These are phyloP conservation scores for Neurospora tetraspora DNA, from an alignment of 495 filamentous ascomycete species.

Conservation along the genomic window DNA sequence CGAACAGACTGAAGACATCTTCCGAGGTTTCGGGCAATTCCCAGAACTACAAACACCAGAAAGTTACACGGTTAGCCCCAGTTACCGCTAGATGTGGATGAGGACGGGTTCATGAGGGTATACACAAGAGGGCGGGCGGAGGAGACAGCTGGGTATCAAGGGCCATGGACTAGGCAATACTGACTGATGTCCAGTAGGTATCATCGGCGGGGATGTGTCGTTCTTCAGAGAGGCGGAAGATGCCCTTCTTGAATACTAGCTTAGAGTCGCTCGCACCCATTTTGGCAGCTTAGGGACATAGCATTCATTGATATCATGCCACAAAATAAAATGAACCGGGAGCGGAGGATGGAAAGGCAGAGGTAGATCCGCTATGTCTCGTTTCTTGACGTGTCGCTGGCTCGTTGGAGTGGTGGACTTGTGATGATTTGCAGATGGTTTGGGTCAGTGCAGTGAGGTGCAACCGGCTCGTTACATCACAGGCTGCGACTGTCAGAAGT, in stretches of 20 bases:
- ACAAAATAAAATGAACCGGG: neutral
- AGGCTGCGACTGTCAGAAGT: neutral
- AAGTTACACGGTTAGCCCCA: neutral
- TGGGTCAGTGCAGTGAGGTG: neutral
- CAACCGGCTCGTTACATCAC: slow-evolving; percentile 11
- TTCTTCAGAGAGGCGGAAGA: slow-evolving; percentile 92
- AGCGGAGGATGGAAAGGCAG: neutral
- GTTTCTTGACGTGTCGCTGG: neutral
- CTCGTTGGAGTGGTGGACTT: neutral
- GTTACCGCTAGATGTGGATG: slow-evolving; percentile 1
- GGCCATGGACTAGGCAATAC: slow-evolving; percentile 18
- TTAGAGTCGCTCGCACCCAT: slow-evolving; percentile 99
- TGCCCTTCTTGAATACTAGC: slow-evolving; percentile 97
- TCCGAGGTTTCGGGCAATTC: slow-evolving; percentile 92
- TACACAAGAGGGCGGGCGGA: neutral
- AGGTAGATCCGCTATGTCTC: neutral
- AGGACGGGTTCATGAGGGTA: neutral
- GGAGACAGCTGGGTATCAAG: neutral
- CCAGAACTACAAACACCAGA: slow-evolving; percentile 65
- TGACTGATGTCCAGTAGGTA: slow-evolving; percentile 85
- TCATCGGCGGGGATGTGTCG: slow-evolving; percentile 80
- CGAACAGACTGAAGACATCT: slow-evolving; percentile 95
- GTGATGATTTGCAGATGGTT: neutral
- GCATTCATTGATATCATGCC: slow-evolving; percentile 5
- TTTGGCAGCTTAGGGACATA: slow-evolving; percentile 14